Base-by-base conservation (phyloP, 202 grass and related monocot genomes). In the Carex arenaria region DNA sequence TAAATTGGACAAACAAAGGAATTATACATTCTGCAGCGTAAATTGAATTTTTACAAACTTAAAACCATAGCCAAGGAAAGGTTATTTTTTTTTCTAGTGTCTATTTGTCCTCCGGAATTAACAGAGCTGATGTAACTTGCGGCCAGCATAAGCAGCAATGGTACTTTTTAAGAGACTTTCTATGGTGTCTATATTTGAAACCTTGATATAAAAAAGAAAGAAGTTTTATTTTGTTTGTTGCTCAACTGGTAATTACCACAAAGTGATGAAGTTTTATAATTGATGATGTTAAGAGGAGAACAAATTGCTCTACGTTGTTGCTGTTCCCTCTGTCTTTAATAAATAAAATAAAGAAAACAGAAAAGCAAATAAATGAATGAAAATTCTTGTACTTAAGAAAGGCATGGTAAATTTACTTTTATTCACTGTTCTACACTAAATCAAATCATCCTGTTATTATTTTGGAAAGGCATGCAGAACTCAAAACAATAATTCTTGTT, bases 401-500 rank as follows among this genome's bases (percentile, higher is more conserved):
- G 26, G 45, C 12, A 74, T 53, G 1, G 12, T n/a, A 76, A 55
- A 77, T 36, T 85, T 10, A 34, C 71, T 78, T 73, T 64, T 78
- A 78, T 79, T 38, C 70, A 79, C 53, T 65, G 40, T 36, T 64
- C 57, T 78, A 18, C 52, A 30, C 71, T 65, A 62, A 54, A 65
- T 38, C 60, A 55, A 67, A 22, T 52, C 6, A 38, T 72, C 36
- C 42, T 51, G 34, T 5, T 31, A 61, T 87, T 88, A 84, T 74
- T 81, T 59, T 65, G 4, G 67, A 54, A 49, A 61, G 34, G 3
- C 38, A 61, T 22, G 3, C 38, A 73, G 49, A 81, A 36, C 31
- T 55, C 20, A 14, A 14, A 82, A 31, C 8, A 32, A 53, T 34
- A 49, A 31, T 78, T 32, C 31, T 36, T 19, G 3, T 86, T 89